These are phyloP conservation scores for Suillus subaureus DNA, from an alignment of 768 basidiomycete species.

Conservation along the genomic window DNA sequence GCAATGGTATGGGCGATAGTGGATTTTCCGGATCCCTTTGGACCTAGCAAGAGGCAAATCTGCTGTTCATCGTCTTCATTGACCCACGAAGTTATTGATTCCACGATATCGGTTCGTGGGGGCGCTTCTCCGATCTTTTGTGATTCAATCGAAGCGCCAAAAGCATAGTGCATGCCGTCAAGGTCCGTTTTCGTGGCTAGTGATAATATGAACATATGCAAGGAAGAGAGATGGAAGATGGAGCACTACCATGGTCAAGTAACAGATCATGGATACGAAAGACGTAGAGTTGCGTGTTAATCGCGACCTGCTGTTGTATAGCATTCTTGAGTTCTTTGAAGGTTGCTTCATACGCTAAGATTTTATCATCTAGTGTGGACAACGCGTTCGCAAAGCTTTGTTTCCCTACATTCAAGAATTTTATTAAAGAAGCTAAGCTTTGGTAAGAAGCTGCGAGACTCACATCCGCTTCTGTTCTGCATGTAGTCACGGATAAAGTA, in stretches of 20 bases:
- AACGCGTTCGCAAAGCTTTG: background rate
- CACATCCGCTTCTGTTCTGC: conserved; percentile 22
- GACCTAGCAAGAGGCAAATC: conserved; percentile 31
- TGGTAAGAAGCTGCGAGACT: conserved; percentile 6
- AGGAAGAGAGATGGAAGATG: background rate
- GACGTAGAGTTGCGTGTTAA: conserved; percentile 4
- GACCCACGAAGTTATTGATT: conserved; percentile 23
- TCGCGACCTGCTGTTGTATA: conserved; percentile 3
- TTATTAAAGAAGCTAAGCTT: background rate
- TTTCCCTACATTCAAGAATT: background rate
- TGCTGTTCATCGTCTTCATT: conserved; percentile 16
- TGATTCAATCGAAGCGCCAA: conserved; percentile 26
- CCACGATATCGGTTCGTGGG: conserved; percentile 14
- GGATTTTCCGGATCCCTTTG: conserved; percentile 34
- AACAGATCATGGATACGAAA: conserved; percentile 4
- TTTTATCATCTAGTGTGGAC: conserved; percentile 6
- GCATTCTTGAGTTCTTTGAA: conserved; percentile 9
- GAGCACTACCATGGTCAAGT: background rate
- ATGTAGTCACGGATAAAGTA: conserved; percentile 33
- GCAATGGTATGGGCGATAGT: conserved; percentile 34
- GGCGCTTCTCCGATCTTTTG: conserved; percentile 14
- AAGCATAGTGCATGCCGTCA: conserved; percentile 20
- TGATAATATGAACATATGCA: background rate
- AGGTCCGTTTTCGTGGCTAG: conserved; percentile 16
- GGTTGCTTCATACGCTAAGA: background rate